A percentile compares a stretch with the other conserved stretches of the same genome.
phyloP scores from a whole-genome alignment of 768 basidiomycete species.

The Naganishia randhawae region DNA sequence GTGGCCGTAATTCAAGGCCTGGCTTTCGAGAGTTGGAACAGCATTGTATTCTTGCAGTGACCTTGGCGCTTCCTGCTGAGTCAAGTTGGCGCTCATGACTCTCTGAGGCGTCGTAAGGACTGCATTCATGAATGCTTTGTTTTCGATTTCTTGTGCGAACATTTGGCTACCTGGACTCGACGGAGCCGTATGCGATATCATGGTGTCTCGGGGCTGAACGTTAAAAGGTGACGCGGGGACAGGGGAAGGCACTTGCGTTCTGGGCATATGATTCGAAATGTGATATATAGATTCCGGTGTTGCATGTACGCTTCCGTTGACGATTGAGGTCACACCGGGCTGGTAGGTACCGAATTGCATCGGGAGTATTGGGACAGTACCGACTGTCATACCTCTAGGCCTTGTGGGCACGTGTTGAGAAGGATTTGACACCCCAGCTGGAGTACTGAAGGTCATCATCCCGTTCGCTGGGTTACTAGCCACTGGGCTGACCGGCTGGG shows the following conservation, averaged over 20 bases:
- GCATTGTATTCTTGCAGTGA: constrained; percentile 34
- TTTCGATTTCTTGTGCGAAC: constrained; percentile 2
- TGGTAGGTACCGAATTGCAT: constrained; percentile 10
- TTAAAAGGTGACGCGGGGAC: constrained; percentile 3
- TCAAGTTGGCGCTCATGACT: constrained; percentile 25
- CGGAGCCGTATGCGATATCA: constrained; percentile 47
- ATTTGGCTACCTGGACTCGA: constrained; percentile 41
- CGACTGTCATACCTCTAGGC: constrained; percentile 17
- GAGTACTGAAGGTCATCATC: constrained; percentile 10
- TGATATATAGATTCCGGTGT: constrained; percentile 5
- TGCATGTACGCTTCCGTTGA: constrained; percentile 1
- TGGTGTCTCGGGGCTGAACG: constrained; percentile 42
- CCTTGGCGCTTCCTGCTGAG: constrained; percentile 40
- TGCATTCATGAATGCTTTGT: constrained; percentile 30
- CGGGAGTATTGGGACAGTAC: constrained; percentile 5
- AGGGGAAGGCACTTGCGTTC: constrained; percentile 34
- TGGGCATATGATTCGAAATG: constrained; percentile 39
- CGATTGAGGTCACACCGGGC: neutral
- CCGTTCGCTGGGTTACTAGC: constrained; percentile 1
- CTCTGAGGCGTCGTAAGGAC: constrained; percentile 9
- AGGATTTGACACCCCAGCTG: constrained; percentile 8
- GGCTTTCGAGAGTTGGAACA: constrained; percentile 25
- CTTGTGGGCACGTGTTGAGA: neutral
- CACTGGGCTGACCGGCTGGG: neutral
- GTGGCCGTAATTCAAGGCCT: constrained; percentile 21